Percentiles rank a stretch among this genome's conserved stretches.
Conservation (phyloP, 1,139 yeast genomes). For the Yamadazyma trypodendri region DNA sequence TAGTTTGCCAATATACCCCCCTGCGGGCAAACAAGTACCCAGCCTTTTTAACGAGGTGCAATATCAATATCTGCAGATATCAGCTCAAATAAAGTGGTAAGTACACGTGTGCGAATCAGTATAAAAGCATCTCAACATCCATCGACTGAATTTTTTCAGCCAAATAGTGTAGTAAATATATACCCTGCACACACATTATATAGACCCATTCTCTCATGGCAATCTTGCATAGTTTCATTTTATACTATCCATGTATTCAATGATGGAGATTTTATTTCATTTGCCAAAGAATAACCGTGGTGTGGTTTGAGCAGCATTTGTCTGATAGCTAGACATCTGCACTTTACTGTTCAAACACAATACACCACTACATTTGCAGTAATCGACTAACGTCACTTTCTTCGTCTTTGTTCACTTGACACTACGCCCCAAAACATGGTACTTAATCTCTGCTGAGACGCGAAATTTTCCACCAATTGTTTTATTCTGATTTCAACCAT, state of each 20-base stretch:
- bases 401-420: too few relatives aligned
- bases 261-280: constrained; percentile 39
- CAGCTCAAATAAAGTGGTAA: not conserved
- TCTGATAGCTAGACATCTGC: constrained; percentile 2
- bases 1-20: constrained; percentile 9
- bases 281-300: constrained; percentile 35
- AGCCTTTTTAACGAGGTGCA: constrained; percentile 35
- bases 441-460: not conserved
- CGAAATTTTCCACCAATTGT: constrained; percentile 1
- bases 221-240: constrained; percentile 52
- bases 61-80: constrained; percentile 10
- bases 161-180: constrained; percentile 2
- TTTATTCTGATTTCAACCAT: not conserved
- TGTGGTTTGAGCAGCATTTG: constrained; percentile 7
- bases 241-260: constrained; percentile 36
- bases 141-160: not conserved
- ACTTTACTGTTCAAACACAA: constrained; percentile 9
- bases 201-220: constrained; percentile 22
- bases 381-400: too few relatives aligned
- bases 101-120: not conserved
- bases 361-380: not conserved
- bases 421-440: too few relatives aligned
- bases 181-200: too few relatives aligned
- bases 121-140: not conserved
- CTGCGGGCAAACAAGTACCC: constrained; percentile 33